Evolutionary conservation across 176 grass and related monocot genomes (phyloP), one percentile per base, ranked within the genome.

Genomic region (Tuctoria greenei): DNA sequence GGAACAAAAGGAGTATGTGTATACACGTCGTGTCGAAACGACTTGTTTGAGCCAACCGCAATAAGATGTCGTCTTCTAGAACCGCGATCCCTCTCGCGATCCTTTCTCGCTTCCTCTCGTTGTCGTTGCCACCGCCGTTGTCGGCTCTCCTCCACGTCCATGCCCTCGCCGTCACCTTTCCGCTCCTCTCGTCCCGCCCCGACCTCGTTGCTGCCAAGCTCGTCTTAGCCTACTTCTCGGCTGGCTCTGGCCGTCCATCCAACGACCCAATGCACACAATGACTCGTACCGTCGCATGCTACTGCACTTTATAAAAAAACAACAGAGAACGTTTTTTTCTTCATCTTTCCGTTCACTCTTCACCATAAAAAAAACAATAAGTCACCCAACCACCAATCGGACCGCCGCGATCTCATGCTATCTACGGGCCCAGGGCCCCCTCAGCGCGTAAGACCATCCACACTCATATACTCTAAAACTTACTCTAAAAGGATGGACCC

Each of bases 151-250:
- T 83, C 64, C 69, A 80, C 31, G 23, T 85, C 34, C 89, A 95
- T 60, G 92, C 86, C 0, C 67, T 92, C 42, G 70, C 80, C 46
- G n/a, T 82, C 64, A 86, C 83, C 8, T n/a, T n/a, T 82, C 83
- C 11, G 92, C 31, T 31, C 20, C 72, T 89, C 70, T 81, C 40
- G 11, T 10, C 73, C 14, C 90, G 76, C 69, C 89, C 83, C 57
- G 85, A 89, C 84, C 23, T 95, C 28, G 74, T 95, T 23, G 74
- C 89, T 0, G 85, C 92, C 34, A 95, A 95, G 83, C 83, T 95
- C 59, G 73, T 95, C 83, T 77, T 80, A 70, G 76, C 87, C 56
- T 95, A 92, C 72, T 76, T 86, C 34, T 66, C 73, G 9, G 76
- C 81, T 26, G 64, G n/a, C n/a, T n/a, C n/a, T n/a, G n/a, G 31